Base-by-base conservation (phyloP, 2,329 filamentous ascomycete genomes). In the Colletotrichum aenigma region DNA sequence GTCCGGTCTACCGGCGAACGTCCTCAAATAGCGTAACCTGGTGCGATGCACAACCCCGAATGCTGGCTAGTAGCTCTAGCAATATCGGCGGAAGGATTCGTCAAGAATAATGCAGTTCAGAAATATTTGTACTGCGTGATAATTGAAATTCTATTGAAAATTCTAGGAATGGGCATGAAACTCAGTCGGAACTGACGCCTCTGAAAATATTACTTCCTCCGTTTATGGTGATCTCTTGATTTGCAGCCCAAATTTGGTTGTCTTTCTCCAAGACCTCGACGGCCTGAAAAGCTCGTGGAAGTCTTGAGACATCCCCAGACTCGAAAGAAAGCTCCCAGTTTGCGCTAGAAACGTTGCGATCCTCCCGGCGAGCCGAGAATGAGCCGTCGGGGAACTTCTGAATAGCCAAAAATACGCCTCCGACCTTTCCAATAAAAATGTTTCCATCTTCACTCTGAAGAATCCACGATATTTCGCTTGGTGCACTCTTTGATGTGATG, bases 21-120 rank as follows among this genome's bases (percentile, higher is more conserved):
- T 52, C 18, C 38, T 48, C 43, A 13, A 52, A 52, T 13, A 52
- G 43, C 43, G 0, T 21, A 7, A 21, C n/a, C 10, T 48, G n/a
- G 12, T 12, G 2, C 10, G 2, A 52, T 21, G 43, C n/a, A 21
- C 6, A 52, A 21, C 0, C 9, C n/a, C 6, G 2, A 21, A 21
- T 52, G 43, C n/a, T 52, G n/a, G n/a, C 43, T 21, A 13, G 5
- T 8, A 12, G 0, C 43, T 52, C 43, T 21, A 21, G 10, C 1
- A 0, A 48, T 13, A 48, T 21, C 12, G n/a, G 6, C n/a, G 1
- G 6, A 21, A 21, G 6, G 43, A 0, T 13, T 52, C 9, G 7
- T 2, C 0, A 52, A 6, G 6, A 52, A 52, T 1, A 21, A 13
- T 52, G n/a, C 43, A 0, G 3, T 52, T 52, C 6, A 52, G 43